Conservation (phyloP, 108 stramenopile genomes). For the Fragilariopsis cylindrus region DNA sequence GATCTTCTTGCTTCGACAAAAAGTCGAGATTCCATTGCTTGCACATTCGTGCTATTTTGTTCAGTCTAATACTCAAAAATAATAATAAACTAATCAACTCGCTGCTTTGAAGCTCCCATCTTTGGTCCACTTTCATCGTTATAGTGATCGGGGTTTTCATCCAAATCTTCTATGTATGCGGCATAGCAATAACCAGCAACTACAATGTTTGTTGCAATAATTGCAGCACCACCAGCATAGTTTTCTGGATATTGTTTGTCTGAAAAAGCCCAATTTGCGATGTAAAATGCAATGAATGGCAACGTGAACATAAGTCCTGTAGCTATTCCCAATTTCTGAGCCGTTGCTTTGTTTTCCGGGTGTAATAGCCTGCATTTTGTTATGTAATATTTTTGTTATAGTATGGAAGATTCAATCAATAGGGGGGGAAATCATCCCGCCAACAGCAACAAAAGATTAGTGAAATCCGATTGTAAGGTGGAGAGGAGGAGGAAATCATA, state of each 20-base stretch:
- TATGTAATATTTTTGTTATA: too few species aligned
- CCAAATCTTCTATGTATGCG: constrained; percentile 49
- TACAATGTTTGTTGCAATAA: constrained; percentile 54
- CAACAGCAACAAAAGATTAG: too few species aligned
- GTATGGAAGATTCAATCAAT: too few species aligned
- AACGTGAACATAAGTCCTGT: constrained; percentile 58
- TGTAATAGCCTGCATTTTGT: constrained; percentile 40
- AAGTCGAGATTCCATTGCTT: too few species aligned
- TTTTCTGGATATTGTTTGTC: constrained; percentile 47
- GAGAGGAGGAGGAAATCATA: too few species aligned
- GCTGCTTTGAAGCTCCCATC: constrained; percentile 46
- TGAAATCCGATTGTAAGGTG: too few species aligned
- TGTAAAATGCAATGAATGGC: constrained; percentile 50
- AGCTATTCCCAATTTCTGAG: constrained; percentile 53
- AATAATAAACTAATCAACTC: constrained; percentile 39
- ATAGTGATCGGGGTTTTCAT: constrained; percentile 13
- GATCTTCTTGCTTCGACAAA: too few species aligned
- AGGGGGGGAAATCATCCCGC: too few species aligned
- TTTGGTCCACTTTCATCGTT: constrained; percentile 44
- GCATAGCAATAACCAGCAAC: constrained; percentile 48
- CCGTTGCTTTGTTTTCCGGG: constrained; percentile 53
- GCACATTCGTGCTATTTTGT: too few species aligned
- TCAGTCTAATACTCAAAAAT: background rate
- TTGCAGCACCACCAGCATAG: constrained; percentile 57
- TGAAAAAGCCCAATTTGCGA: constrained; percentile 28